Base-by-base conservation (phyloP, 2,329 filamentous ascomycete species). In the Pseudogymnoascus sp. region DNA sequence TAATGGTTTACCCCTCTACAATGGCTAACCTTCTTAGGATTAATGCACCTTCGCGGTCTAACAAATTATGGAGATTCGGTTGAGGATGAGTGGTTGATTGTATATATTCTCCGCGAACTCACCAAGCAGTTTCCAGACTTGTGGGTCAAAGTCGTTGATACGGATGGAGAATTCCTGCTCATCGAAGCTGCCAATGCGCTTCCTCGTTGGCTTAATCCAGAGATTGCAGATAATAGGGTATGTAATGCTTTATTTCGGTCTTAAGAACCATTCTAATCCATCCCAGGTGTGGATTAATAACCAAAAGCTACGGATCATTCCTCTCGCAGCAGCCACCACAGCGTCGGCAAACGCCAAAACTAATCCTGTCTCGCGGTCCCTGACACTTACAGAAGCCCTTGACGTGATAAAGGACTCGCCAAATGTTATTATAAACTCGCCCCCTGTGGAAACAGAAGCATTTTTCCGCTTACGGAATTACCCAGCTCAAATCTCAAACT, bases 1-100 rank as follows among this genome's bases (percentile, higher is more conserved):
- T 67, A 3, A 67, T 63, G 46, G 63, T 35, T 61, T 24, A 10
- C 46, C 41, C 7, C 6, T 14, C 59, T 53, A 38, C 50, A 35
- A 35, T 60, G 46, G 60, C 19, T 61, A 67, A 65, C 28, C 33
- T 28, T 19, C 26, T 28, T 41, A 82, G 82, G 81, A 1, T 72
- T 85, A 7, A 72, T 79, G n/a, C 86, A 87, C 66, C 82, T 99
- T 5, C 83, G 85, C 66, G 93, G 93, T 19, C 80, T 81, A 61
- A 95, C 91, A 0, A 90, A 93, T 73, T 98, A 92, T 71, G 93
- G 93, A 7, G 96, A 99, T 75, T 95, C 92, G 0, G 87, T 98
- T 3, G 93, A 96, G 71, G 95, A 99, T 70, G 96, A 99, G 78
- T 99, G 95, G 96, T 83, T 98, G 5, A 88, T 98, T 65, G 93